Percentiles rank a stretch among this genome's conserved stretches.
Evolutionary conservation across 352 stramenopile species (phyloP).

Genomic region (Phytopythium chamaehyphon): DNA sequence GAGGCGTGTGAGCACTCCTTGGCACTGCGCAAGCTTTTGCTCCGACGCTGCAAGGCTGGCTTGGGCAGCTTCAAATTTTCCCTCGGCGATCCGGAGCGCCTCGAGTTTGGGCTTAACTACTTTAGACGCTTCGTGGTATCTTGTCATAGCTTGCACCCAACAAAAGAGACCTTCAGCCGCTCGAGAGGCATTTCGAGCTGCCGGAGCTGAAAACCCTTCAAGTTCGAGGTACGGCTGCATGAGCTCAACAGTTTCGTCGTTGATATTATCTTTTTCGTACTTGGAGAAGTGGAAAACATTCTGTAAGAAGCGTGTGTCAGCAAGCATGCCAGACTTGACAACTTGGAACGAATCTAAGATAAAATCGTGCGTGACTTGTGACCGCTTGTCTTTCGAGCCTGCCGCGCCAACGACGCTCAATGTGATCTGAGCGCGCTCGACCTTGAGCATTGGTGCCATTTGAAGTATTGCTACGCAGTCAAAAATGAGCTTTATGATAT

Average conservation of each 20-base stretch:
- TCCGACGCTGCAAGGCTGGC: slow-evolving; percentile 61
- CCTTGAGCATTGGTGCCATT: slow-evolving; percentile 77
- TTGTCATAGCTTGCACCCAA: slow-evolving; percentile 89
- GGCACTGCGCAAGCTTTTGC: slow-evolving; percentile 66
- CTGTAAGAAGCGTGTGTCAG: slow-evolving; percentile 84
- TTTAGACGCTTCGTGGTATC: slow-evolving; percentile 91
- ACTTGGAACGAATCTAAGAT: slow-evolving; percentile 85
- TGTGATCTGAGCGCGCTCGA: slow-evolving; percentile 54
- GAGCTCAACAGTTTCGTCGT: slow-evolving; percentile 92
- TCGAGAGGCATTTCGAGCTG: slow-evolving; percentile 87
- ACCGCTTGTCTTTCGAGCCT: slow-evolving; percentile 74
- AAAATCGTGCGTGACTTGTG: slow-evolving; percentile 55
- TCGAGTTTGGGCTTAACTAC: slow-evolving; percentile 93
- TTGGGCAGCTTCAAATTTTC: slow-evolving; percentile 83
- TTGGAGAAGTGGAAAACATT: slow-evolving; percentile 91
- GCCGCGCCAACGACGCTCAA: slow-evolving; percentile 44
- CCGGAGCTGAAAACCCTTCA: slow-evolving; percentile 69
- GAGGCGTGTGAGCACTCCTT: slow-evolving; percentile 55
- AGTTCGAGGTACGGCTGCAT: slow-evolving; percentile 90
- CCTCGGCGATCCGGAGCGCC: slow-evolving; percentile 84
- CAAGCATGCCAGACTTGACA: slow-evolving; percentile 81
- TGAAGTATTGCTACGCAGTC: slow-evolving; percentile 89
- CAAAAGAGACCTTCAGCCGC: slow-evolving; percentile 88
- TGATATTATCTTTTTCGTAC: slow-evolving; percentile 91
- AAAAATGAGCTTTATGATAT: slow-evolving; percentile 93